These are phyloP conservation scores for Metschnikowia noctiluminum DNA, from an alignment of 805 yeast genomes.

Conservation along the genomic window DNA sequence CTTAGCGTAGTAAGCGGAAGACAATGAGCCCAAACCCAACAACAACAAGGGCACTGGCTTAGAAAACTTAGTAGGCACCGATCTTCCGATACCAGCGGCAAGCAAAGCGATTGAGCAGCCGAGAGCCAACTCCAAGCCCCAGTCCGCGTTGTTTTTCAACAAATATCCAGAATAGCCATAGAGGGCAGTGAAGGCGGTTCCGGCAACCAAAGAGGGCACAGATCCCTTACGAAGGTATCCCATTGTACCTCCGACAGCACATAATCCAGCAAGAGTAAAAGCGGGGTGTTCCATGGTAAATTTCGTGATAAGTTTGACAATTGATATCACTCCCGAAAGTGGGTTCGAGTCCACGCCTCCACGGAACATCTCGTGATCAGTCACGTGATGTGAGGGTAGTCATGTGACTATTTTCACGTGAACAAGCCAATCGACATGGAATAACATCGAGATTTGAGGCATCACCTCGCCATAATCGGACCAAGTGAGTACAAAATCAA, in stretches of 20 bases:
- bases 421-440: too few species aligned
- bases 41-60: conserved; percentile 76
- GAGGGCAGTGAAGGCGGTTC: conserved; percentile 54
- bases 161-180: conserved; percentile 76
- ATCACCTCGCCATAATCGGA: too few species aligned
- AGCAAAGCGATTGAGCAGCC: conserved; percentile 65
- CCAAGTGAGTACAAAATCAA: too few species aligned
- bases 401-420: too few species aligned
- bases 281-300: conserved; percentile 71
- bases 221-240: conserved; percentile 70
- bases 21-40: conserved; percentile 57
- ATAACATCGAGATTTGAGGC: too few species aligned
- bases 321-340: too few species aligned
- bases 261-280: conserved; percentile 63
- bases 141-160: conserved; percentile 65
- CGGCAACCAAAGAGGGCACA: conserved; percentile 77
- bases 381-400: too few species aligned
- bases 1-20: conserved; percentile 65
- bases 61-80: conserved; percentile 52
- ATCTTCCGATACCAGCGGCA: conserved; percentile 71
- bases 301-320: too few species aligned
- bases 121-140: conserved; percentile 78
- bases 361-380: too few species aligned
- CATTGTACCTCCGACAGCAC: conserved; percentile 66
- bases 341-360: too few species aligned